Evolutionary conservation across 805 yeast species (phyloP).

Genomic region (Ascoidea asiatica): DNA sequence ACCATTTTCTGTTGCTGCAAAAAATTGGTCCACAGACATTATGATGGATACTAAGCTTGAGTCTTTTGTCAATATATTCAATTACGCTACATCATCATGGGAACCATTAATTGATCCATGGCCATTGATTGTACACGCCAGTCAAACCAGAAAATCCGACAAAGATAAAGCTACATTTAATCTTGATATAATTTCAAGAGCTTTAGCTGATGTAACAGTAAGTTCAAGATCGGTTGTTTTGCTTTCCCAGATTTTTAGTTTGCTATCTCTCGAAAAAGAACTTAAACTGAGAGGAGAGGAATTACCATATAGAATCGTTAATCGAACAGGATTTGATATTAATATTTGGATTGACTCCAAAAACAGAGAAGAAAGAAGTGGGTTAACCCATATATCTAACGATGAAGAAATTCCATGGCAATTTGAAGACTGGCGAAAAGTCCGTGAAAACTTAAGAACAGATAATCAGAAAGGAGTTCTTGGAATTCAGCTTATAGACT

Average conservation of each 20-base stretch:
- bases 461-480: constrained; percentile 47
- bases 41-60: constrained; percentile 55
- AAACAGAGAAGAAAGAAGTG: constrained; percentile 14
- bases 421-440: constrained; percentile 85
- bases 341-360: constrained; percentile 66
- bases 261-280: constrained; percentile 36
- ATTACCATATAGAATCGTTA: constrained; percentile 67
- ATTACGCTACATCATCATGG: constrained; percentile 86
- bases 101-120: constrained; percentile 88
- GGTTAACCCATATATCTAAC: constrained; percentile 25
- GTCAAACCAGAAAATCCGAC: constrained; percentile 31
- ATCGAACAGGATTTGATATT: constrained; percentile 78
- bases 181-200: constrained; percentile 63
- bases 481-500: constrained; percentile 45
- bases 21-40: constrained; percentile 79
- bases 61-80: constrained; percentile 62
- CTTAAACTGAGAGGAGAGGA: constrained; percentile 62
- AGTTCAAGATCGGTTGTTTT: constrained; percentile 75
- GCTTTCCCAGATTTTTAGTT: constrained; percentile 52
- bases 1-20: constrained; percentile 54
- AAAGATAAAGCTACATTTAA: constrained; percentile 24
- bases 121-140: constrained; percentile 61
- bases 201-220: constrained; percentile 65
- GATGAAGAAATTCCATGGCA: constrained; percentile 63
- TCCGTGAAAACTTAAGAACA: constrained; percentile 67